These are phyloP conservation scores for Kuraishia piskuri DNA, from an alignment of 805 yeast species.

Conservation along the genomic window DNA sequence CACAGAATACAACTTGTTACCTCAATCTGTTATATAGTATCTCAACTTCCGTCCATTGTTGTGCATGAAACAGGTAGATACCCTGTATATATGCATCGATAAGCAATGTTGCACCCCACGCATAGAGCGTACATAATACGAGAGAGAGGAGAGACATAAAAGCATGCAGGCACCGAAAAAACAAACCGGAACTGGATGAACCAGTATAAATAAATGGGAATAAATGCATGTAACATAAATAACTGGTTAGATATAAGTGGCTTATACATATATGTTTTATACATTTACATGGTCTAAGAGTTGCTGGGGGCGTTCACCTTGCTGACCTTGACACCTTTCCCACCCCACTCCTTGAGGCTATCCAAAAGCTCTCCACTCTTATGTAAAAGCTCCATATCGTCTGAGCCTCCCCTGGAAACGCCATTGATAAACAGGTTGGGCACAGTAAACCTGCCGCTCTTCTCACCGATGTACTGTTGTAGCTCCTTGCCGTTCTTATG, in stretches of 20 bases:
- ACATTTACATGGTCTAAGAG: slow-evolving; percentile 9
- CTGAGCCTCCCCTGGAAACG: slow-evolving; percentile 79
- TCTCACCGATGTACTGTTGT: slow-evolving; percentile 59
- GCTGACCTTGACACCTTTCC: slow-evolving; percentile 36
- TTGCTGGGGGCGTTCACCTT: slow-evolving; percentile 53
- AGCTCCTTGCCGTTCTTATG: slow-evolving; percentile 70
- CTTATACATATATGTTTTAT: background rate
- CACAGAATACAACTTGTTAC: too few species aligned
- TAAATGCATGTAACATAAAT: too few species aligned
- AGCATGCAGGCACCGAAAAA: too few species aligned
- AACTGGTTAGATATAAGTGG: too few species aligned
- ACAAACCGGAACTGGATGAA: too few species aligned
- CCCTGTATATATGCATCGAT: background rate
- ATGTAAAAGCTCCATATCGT: slow-evolving; percentile 65
- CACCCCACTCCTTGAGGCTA: slow-evolving; percentile 56
- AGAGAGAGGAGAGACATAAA: too few species aligned
- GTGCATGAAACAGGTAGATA: too few species aligned
- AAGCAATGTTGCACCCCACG: background rate
- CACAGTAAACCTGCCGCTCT: slow-evolving; percentile 78
- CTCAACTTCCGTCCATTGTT: too few species aligned
- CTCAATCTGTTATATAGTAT: too few species aligned
- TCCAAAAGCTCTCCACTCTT: slow-evolving; percentile 43
- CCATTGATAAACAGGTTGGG: slow-evolving; percentile 81
- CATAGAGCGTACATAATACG: background rate
- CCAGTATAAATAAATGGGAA: too few species aligned